Conservation (phyloP, 495 filamentous ascomycete genomes). For the Xylaria palmicola region DNA sequence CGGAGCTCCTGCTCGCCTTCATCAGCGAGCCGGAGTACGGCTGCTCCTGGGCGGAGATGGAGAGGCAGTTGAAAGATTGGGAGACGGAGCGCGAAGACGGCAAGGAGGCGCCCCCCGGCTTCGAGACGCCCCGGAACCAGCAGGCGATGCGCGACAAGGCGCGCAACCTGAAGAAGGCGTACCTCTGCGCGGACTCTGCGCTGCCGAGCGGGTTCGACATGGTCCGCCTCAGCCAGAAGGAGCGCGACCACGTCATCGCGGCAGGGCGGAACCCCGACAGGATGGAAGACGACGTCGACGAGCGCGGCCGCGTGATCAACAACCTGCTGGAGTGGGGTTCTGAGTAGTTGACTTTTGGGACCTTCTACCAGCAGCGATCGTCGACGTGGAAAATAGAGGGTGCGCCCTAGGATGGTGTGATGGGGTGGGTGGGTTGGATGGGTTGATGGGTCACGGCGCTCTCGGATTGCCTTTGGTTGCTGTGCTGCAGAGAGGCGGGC, state of each 20-base stretch:
- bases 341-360: no score
- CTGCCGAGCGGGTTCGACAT: constrained; percentile 51
- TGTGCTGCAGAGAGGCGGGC: not conserved
- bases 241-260: constrained; percentile 39
- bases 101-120: no score
- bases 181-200: constrained; percentile 45
- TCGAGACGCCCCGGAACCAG: constrained; percentile 52
- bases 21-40: constrained; percentile 48
- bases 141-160: constrained; percentile 68
- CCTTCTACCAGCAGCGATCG: no score
- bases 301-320: constrained; percentile 2
- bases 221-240: constrained; percentile 49
- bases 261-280: constrained; percentile 46
- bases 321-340: no score
- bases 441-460: no score
- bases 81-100: no score
- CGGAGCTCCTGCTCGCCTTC: constrained; percentile 42
- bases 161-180: constrained; percentile 59
- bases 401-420: no score
- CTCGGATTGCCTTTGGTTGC: no score
- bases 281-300: constrained; percentile 39
- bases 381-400: no score
- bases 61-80: no score
- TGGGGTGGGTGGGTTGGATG: no score
- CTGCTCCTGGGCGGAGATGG: constrained; percentile 55